Base-by-base conservation (phyloP, 805 yeast genomes). In the Candida insectorum region DNA sequence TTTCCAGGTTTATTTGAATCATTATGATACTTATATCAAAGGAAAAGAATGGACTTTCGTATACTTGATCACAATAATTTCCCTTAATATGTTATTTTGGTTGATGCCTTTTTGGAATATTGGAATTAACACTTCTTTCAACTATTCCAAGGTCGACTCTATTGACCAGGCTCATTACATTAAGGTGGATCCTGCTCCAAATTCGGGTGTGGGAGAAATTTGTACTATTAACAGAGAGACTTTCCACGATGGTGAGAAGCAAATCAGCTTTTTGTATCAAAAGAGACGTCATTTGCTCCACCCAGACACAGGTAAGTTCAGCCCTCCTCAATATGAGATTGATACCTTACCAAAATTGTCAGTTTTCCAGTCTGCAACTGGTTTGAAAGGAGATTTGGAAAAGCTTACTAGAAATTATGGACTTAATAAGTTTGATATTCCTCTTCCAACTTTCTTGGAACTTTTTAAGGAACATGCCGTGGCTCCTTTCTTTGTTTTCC, bases 21-120 rank as follows among this genome's bases (percentile, higher is more conserved):
- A 80, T 37, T 91, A 91, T 58, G 97, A 91, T 37, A 67, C 62
- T 37, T 85, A 85, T 54, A 83, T 91, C 51, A 83, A 74, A 28
- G 96, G 96, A 16, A 73, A 82, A 28, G 98, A 91, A 62, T 93
- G 98, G 97, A 93, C 97, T 0, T 86, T 85, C 57, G 93, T 91
- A 23, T 89, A 77, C 51, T 65, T 87, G 16, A 82, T 94, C 40
- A 58, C 88, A 5, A 69, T 89, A 32, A 57, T 82, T 23, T 77
- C 96, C 2, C 40, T 83, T 38, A 94, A 91, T 54, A 64, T 80
- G 27, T 65, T 91, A 54, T 65, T 91, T 37, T 73, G 88, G 81
- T 74, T 91, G 56, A 75, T 87, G 76, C 96, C 97, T n/a, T 82
- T 83, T 51, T 91, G 98, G 98, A 87, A 80, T 54, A 73, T 88